Conservation (phyloP, 2,329 filamentous ascomycete species). For the Fusarium veterinarium region DNA sequence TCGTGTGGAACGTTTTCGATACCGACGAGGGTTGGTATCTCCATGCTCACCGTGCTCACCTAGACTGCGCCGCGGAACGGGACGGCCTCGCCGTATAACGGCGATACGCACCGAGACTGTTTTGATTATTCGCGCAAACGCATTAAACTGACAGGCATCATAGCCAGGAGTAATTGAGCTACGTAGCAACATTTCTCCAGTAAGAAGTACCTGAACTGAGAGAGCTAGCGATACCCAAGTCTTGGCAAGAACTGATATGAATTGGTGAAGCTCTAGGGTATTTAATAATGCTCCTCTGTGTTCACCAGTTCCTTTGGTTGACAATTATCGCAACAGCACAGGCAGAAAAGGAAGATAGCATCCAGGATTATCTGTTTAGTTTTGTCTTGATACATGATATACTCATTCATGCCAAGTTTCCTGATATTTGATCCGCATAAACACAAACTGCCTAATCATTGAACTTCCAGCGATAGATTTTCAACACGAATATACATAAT, state of each 20-base stretch:
- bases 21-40: not conserved
- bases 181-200: not conserved
- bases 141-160: not conserved
- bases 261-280: not conserved
- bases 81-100: slow-evolving; percentile 33
- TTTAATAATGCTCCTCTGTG: not conserved
- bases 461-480: not conserved
- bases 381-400: too few species aligned
- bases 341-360: not conserved
- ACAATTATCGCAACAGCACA: not conserved
- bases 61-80: slow-evolving; percentile 30
- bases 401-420: not conserved
- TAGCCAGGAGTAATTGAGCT: not conserved
- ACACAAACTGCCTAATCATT: too few species aligned
- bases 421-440: not conserved
- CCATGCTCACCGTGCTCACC: slow-evolving; percentile 36
- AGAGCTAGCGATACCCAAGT: not conserved
- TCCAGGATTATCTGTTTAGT: not conserved
- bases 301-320: not conserved
- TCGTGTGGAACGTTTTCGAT: slow-evolving; percentile 38
- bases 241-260: not conserved
- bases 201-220: not conserved
- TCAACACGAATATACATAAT: not conserved
- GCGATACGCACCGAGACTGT: slow-evolving; percentile 1
- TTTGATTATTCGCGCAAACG: slow-evolving; percentile 37